Percentiles rank a stretch among this genome's conserved stretches.
These are phyloP conservation scores for Williopsis jadinii DNA, from an alignment of 1,139 yeast species.

Conservation along the genomic window DNA sequence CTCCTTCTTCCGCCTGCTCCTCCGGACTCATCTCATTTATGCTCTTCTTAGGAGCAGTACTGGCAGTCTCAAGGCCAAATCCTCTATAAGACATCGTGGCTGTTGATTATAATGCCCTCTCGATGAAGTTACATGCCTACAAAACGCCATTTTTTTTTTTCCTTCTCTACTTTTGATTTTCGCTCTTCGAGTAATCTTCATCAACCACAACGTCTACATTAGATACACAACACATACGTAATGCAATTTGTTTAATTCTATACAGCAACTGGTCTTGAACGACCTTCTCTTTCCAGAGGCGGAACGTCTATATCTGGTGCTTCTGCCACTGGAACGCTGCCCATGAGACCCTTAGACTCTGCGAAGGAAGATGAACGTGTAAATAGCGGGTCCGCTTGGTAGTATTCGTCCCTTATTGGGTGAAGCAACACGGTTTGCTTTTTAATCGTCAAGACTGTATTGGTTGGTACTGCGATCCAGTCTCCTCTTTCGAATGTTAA, in stretches of 20 bases:
- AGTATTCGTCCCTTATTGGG: constrained; percentile 87
- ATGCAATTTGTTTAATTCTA: too few species aligned
- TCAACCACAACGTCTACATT: too few species aligned
- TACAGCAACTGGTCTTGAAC: constrained; percentile 30
- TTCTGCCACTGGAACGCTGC: constrained; percentile 52
- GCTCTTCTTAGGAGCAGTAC: constrained; percentile 35
- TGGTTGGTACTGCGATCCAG: constrained; percentile 96
- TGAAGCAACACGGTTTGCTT: constrained; percentile 84
- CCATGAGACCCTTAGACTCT: constrained; percentile 86
- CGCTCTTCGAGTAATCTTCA: too few species aligned
- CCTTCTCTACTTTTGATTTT: too few species aligned
- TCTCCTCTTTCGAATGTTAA: constrained; percentile 93
- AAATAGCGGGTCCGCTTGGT: constrained; percentile 59
- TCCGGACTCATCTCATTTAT: constrained; percentile 76
- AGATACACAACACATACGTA: too few species aligned
- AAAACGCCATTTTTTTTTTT: too few species aligned
- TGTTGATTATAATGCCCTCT: too few species aligned
- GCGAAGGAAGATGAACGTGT: constrained; percentile 78
- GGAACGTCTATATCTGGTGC: constrained; percentile 57
- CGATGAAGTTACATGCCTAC: too few species aligned
- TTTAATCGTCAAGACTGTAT: constrained; percentile 76
- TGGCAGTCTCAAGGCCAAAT: constrained; percentile 30
- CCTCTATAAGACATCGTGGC: constrained; percentile 30
- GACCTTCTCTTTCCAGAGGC: constrained; percentile 82
- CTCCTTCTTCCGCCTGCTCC: constrained; percentile 91